phyloP scores from a whole-genome alignment of 1,284 basidiomycete genomes.

The Volvariella volvacea region DNA sequence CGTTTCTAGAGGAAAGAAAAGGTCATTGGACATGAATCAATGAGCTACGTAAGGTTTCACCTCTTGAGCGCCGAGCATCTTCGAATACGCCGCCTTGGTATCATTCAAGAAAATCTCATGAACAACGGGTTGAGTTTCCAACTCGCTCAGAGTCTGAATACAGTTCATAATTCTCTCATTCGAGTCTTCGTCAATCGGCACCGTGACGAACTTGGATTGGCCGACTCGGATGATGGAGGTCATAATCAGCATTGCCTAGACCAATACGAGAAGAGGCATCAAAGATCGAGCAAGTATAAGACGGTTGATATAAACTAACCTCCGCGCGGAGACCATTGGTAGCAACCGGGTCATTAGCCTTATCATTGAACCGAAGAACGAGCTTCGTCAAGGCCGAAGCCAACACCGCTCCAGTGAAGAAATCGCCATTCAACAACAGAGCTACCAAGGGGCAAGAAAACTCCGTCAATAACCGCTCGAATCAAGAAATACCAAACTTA shows the following conservation, averaged over 20 bases:
- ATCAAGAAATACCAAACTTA: slow-evolving; percentile 25
- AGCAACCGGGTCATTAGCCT: slow-evolving; percentile 48
- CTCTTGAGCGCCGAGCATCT: slow-evolving; percentile 92
- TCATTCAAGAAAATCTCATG: slow-evolving; percentile 90
- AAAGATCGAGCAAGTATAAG: slow-evolving; percentile 1
- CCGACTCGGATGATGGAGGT: slow-evolving; percentile 94
- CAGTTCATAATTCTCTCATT: slow-evolving; percentile 96
- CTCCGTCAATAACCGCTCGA: background rate
- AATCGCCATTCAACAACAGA: slow-evolving; percentile 91
- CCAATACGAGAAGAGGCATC: slow-evolving; percentile 6
- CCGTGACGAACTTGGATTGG: slow-evolving; percentile 90
- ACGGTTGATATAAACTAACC: slow-evolving; percentile 31
- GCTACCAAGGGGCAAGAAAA: slow-evolving; percentile 36
- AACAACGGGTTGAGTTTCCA: slow-evolving; percentile 56
- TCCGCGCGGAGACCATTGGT: slow-evolving; percentile 84
- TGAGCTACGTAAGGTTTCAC: slow-evolving; percentile 28
- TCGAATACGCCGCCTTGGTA: slow-evolving; percentile 89
- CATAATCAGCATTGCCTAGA: slow-evolving; percentile 95
- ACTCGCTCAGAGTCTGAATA: slow-evolving; percentile 85
- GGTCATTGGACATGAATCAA: background rate
- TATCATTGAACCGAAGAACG: slow-evolving; percentile 74
- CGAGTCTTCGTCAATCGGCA: slow-evolving; percentile 97
- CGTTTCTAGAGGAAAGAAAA: slow-evolving; percentile 47
- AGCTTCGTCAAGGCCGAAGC: slow-evolving; percentile 90
- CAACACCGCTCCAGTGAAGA: slow-evolving; percentile 92